Base-by-base conservation (phyloP, 331 rosid genomes). In the Malus hybrid region DNA sequence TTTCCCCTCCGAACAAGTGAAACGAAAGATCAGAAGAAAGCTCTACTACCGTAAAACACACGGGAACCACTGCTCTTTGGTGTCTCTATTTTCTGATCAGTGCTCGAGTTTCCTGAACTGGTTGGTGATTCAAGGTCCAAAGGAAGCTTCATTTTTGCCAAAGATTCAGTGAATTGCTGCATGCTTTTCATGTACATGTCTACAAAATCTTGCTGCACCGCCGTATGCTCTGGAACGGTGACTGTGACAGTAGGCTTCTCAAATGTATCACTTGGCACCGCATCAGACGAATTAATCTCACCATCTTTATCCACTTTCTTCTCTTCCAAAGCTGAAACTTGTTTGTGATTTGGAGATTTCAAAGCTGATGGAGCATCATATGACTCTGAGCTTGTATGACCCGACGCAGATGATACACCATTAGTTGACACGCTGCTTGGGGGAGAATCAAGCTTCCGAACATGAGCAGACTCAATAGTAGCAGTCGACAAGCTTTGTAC, bases 171-270 rank as follows among this genome's bases (percentile, higher is more conserved):
- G 72, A 93, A 90, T 67, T 93, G 92, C 73, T 93, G 98, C 98
- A 91, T 91, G 83, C 96, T 88, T 81, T 90, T 90, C 99, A 92
- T 90, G 87, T 94, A 87, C 97, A 88, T 90, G 86, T 91, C 96
- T 52, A 90, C 97, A 67, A 94, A 85, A 7, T 95, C 99, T 86
- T 95, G 99, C 81, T 95, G 99, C 76, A 92, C 97, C 72, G 92
- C 84, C 22, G 85, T 80, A 11, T 90, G 88, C 76, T 92, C 97
- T 5, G 97, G 93, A 33, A 92, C 76, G 20, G 57, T 52, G 10
- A 52, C 57, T 52, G 57, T 52, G 57, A 52, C 56, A 50, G 56
- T 50, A 50, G 18, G 54, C 6, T 48, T 48, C 55, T 83, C 79
- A 32, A 76, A 66, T 74, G 85, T 8, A 42, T 87, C 93, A 80